These are phyloP conservation scores for Wickerhamomyces canadensis DNA, from an alignment of 805 yeast genomes.

Conservation along the genomic window DNA sequence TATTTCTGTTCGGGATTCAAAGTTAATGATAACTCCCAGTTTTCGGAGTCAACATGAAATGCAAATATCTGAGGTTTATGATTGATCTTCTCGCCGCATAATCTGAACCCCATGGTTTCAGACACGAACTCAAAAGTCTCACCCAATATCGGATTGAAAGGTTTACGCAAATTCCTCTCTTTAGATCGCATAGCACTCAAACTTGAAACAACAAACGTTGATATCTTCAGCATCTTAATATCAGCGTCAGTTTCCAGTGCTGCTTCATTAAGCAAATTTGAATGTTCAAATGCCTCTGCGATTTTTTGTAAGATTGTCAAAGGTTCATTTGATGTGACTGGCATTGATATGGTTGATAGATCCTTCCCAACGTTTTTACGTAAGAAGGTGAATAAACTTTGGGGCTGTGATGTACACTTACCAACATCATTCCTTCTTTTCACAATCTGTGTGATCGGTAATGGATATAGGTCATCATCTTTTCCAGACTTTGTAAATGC, in stretches of 20 bases:
- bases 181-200: slow-evolving; percentile 69
- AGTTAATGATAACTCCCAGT: slow-evolving; percentile 67
- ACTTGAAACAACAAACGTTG: slow-evolving; percentile 77
- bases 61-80: slow-evolving; percentile 90
- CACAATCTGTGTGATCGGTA: slow-evolving; percentile 43
- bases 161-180: slow-evolving; percentile 76
- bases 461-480: slow-evolving; percentile 53
- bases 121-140: slow-evolving; percentile 89
- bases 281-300: slow-evolving; percentile 76
- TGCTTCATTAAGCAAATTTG: slow-evolving; percentile 60
- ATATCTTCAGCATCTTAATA: slow-evolving; percentile 60
- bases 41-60: slow-evolving; percentile 59
- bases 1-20: slow-evolving; percentile 78
- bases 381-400: slow-evolving; percentile 71
- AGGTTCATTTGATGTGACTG: slow-evolving; percentile 93
- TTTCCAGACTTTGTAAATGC: too few relatives aligned
- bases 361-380: slow-evolving; percentile 93
- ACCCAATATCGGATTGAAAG: slow-evolving; percentile 91
- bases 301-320: slow-evolving; percentile 72
- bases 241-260: slow-evolving; percentile 37
- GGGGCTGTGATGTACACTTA: slow-evolving; percentile 64
- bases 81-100: slow-evolving; percentile 77
- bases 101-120: slow-evolving; percentile 71
- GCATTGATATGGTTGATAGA: slow-evolving; percentile 80
- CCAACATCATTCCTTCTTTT: slow-evolving; percentile 54